These are phyloP conservation scores for Penicillium bialowiezense DNA, from an alignment of 495 filamentous ascomycete genomes.

Conservation along the genomic window DNA sequence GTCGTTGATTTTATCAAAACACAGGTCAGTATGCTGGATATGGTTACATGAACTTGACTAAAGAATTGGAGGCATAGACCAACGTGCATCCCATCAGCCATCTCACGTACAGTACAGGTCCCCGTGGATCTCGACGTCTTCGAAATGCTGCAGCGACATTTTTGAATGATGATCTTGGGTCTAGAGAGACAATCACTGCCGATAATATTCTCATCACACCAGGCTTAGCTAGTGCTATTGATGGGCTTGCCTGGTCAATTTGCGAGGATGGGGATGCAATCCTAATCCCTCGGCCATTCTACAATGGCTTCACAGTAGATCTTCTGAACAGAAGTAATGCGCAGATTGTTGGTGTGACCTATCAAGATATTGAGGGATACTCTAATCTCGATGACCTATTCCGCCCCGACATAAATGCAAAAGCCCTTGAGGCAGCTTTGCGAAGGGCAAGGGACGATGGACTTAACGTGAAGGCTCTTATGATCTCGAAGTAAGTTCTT, in stretches of 20 bases:
- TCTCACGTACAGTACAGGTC: constrained; percentile 20
- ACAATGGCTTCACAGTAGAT: constrained; percentile 32
- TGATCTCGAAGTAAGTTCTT: too few species aligned
- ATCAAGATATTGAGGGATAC: constrained; percentile 5
- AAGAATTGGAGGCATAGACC: too few species aligned
- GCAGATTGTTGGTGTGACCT: constrained; percentile 7
- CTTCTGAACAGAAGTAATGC: constrained; percentile 9
- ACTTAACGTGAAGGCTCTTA: too few species aligned
- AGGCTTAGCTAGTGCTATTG: constrained; percentile 35
- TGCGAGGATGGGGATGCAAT: constrained; percentile 35
- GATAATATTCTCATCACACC: constrained; percentile 35
- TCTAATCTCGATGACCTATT: too few species aligned
- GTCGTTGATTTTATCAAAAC: constrained; percentile 5
- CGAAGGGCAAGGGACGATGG: too few species aligned
- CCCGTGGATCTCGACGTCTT: constrained; percentile 20
- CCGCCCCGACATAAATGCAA: too few species aligned
- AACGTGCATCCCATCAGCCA: constrained; percentile 3
- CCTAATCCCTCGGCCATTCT: constrained; percentile 35
- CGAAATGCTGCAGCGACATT: constrained; percentile 32
- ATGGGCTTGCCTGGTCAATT: constrained; percentile 30
- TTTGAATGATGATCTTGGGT: constrained; percentile 34
- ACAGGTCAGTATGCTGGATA: constrained; percentile 1
- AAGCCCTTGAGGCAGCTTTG: too few species aligned
- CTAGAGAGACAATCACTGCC: constrained; percentile 21
- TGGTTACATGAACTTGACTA: neutral